Evolutionary conservation across 495 filamentous ascomycete genomes (phyloP).

Genomic region (Ascobolus immersus): DNA sequence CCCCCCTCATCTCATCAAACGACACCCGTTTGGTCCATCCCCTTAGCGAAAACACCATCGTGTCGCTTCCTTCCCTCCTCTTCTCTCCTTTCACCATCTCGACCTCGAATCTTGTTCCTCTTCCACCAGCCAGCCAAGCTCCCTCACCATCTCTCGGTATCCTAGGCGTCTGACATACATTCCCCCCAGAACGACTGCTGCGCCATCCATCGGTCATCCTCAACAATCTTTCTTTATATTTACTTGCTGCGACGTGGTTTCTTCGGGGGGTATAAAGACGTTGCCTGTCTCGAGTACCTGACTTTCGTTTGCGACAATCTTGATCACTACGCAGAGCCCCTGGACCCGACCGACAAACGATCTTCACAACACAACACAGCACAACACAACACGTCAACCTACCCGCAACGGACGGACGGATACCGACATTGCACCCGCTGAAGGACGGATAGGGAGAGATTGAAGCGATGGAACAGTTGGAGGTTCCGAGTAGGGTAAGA

Average conservation of each 20-base stretch:
- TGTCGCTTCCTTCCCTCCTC: no score
- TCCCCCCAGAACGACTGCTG: no score
- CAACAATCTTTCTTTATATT: not conserved
- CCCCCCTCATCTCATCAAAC: no score
- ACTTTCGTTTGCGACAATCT: constrained; percentile 2
- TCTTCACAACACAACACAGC: not conserved
- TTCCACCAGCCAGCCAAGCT: constrained; percentile 3
- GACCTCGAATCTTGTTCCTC: not conserved
- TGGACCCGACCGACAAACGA: not conserved
- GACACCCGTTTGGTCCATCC: no score
- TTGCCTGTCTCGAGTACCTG: not conserved
- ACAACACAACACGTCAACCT: not conserved
- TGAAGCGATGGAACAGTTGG: constrained; percentile 90
- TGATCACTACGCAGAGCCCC: not conserved
- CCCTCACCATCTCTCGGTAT: constrained; percentile 4
- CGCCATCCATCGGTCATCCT: not conserved
- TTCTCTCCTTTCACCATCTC: no score
- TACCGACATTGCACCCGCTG: not conserved
- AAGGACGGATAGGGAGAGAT: constrained; percentile 25
- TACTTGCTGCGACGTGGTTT: no score
- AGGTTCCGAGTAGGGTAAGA: constrained; percentile 86
- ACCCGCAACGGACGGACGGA: not conserved
- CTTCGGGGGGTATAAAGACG: no score
- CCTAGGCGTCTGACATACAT: no score
- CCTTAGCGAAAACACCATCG: no score